A percentile compares a stretch with the other conserved stretches of the same genome.
These are phyloP conservation scores for Hypoxylon subgilvum DNA, from an alignment of 495 filamentous ascomycete genomes.

Conservation along the genomic window DNA sequence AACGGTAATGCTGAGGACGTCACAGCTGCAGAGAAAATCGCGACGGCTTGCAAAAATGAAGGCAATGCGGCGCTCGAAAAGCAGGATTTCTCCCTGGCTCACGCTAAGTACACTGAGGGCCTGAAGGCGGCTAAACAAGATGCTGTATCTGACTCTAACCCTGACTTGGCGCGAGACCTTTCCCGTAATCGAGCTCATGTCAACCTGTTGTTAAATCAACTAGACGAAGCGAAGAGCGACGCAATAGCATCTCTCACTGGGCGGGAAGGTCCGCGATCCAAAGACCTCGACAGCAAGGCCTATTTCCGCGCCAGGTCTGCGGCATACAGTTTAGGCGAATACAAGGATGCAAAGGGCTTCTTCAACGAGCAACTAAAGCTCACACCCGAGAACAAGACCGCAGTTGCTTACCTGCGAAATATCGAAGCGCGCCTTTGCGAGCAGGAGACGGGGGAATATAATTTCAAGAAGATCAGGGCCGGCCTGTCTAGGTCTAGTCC, in stretches of 20 bases:
- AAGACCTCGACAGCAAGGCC: conserved; percentile 48
- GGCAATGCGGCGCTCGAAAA: conserved; percentile 45
- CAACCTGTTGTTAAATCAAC: conserved; percentile 39
- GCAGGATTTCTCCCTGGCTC: conserved; percentile 36
- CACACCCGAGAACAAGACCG: conserved; percentile 38
- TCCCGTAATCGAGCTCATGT: conserved; percentile 31
- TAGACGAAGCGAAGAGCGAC: conserved; percentile 44
- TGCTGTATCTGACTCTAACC: not conserved
- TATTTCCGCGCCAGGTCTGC: conserved; percentile 51
- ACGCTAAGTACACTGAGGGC: conserved; percentile 43
- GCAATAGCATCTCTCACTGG: conserved; percentile 41
- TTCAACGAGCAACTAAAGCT: conserved; percentile 39
- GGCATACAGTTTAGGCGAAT: conserved; percentile 49
- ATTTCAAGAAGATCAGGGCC: conserved; percentile 45
- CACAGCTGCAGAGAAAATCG: conserved; percentile 22
- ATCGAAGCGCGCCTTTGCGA: conserved; percentile 37
- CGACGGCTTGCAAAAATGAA: conserved; percentile 42
- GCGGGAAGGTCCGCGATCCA: conserved; percentile 30
- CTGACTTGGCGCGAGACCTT: conserved; percentile 24
- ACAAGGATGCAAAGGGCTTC: conserved; percentile 28
- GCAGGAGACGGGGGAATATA: conserved; percentile 46
- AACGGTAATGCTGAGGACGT: not conserved
- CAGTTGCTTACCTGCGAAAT: conserved; percentile 30
- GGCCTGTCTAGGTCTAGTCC: conserved; percentile 35
- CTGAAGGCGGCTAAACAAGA: conserved; percentile 32